phyloP scores from a whole-genome alignment of 805 yeast species.

The Ogataea dorogensis region DNA sequence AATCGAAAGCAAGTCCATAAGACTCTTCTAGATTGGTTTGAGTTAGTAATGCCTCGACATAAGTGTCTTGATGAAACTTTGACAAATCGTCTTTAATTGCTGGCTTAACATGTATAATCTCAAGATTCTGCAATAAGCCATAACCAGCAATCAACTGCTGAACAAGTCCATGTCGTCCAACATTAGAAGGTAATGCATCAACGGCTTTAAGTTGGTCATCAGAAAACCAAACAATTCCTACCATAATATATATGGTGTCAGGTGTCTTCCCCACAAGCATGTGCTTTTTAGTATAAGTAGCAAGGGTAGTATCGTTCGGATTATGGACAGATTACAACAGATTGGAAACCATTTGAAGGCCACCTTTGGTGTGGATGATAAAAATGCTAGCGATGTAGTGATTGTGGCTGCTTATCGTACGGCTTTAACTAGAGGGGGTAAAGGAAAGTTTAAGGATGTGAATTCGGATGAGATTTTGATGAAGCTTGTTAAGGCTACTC shows the following conservation, averaged over 20 bases:
- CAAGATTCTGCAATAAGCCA: constrained; percentile 31
- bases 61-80: too few relatives aligned
- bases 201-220: constrained; percentile 15
- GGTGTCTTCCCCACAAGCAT: constrained; percentile 15
- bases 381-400: constrained; percentile 85
- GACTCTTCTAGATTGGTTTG: too few relatives aligned
- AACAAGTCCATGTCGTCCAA: constrained; percentile 47
- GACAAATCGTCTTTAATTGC: constrained; percentile 40
- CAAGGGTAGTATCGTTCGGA: not conserved
- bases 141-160: constrained; percentile 42
- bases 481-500: constrained; percentile 59
- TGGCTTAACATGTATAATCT: constrained; percentile 24
- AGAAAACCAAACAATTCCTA: constrained; percentile 15
- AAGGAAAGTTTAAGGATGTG: constrained; percentile 81
- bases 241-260: constrained; percentile 9
- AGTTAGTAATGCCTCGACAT: constrained; percentile 38
- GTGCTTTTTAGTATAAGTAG: constrained; percentile 9
- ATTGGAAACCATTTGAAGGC: constrained; percentile 33
- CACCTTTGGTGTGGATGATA: constrained; percentile 27
- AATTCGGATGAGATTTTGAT: constrained; percentile 75
- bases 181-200: constrained; percentile 54
- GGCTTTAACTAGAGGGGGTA: constrained; percentile 83
- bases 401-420: constrained; percentile 89
- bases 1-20: constrained; percentile 61
- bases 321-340: constrained; percentile 39